Base-by-base conservation (phyloP, 805 yeast species). In the Hagleromyces aurorensis region DNA sequence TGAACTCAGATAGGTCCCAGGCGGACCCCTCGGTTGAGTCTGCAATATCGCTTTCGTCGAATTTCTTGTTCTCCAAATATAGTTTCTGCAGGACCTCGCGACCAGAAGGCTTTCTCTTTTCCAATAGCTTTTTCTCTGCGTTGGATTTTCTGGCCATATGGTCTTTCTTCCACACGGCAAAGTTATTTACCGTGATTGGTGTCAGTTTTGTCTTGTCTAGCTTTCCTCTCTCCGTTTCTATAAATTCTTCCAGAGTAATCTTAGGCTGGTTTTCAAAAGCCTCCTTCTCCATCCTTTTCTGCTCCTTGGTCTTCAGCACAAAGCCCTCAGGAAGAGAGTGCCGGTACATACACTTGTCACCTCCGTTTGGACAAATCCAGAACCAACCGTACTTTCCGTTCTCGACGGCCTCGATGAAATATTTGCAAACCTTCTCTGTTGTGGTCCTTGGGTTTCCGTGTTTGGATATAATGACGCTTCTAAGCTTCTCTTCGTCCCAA, bases 361-460 rank as follows among this genome's bases (percentile, higher is more conserved):
- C 96, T 22, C 89, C 87, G 46, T 84, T 84, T 16, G 98, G 98
- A 65, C 98, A 91, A 13, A 71, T 69, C 98, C 98, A 91, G 61
- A 91, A 87, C 98, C 98, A 91, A 52, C 98, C 98, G 55, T 91
- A 91, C 55, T 89, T 89, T 35, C 89, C 91, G 52, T 86, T 85
- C 55, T 91, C 99, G 34, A 91, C 96, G 0, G 98, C 97, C 37
- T 86, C 95, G 43, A 91, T 83, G 63, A 91, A 93, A 59, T 59
- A 75, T 57, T 87, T 91, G 71, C 99, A 91, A 27, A 91, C 83
- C 44, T 72, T 91, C 42, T 89, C 96, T 0, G 99, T 91, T 9
- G 96, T 86, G 7, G 96, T 85, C 56, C 76, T 76, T 32, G 79
- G 86, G 56, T 91, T 91, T 29, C 98, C 97, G 48, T 87, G 96